Percentiles rank a stretch among this genome's conserved stretches.
Evolutionary conservation across 306 rosid genomes (phyloP).

Genomic region (Oemleria cerasiformis): DNA sequence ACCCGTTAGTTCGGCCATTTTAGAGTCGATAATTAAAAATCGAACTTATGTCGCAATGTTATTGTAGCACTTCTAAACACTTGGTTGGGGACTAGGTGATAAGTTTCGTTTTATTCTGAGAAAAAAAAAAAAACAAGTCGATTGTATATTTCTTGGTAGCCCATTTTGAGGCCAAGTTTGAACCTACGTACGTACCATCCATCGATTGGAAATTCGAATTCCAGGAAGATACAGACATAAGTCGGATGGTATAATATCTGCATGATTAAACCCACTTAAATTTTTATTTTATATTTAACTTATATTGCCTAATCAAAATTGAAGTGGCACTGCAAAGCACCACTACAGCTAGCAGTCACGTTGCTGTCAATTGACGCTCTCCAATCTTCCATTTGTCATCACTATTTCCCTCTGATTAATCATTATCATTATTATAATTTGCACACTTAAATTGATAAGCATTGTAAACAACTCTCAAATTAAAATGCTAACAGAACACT

Average conservation of each 20-base stretch:
- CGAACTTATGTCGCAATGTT: too few relatives aligned
- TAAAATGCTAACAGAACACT: too few relatives aligned
- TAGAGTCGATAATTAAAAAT: too few relatives aligned
- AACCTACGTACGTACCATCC: neutral
- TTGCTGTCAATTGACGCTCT: conserved; percentile 50
- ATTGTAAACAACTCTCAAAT: too few relatives aligned
- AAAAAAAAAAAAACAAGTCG: too few relatives aligned
- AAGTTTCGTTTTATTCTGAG: neutral
- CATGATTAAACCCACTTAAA: conserved; percentile 16
- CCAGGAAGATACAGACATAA: conserved; percentile 32
- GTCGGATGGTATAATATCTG: conserved; percentile 10
- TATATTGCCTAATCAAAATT: conserved; percentile 1
- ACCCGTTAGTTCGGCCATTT: too few relatives aligned
- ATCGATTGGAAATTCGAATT: conserved; percentile 13
- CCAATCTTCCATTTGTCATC: conserved; percentile 26
- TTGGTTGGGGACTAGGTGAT: neutral
- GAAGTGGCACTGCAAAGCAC: conserved; percentile 23
- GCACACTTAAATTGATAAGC: neutral
- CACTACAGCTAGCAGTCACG: conserved; percentile 45
- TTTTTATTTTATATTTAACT: neutral
- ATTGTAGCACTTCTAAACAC: neutral
- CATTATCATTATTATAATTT: conserved; percentile 16
- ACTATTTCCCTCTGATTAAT: conserved; percentile 8
- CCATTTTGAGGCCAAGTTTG: neutral
- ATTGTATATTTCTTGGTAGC: neutral